phyloP scores from a whole-genome alignment of 352 stramenopile species.

The Pythium dissotocum region DNA sequence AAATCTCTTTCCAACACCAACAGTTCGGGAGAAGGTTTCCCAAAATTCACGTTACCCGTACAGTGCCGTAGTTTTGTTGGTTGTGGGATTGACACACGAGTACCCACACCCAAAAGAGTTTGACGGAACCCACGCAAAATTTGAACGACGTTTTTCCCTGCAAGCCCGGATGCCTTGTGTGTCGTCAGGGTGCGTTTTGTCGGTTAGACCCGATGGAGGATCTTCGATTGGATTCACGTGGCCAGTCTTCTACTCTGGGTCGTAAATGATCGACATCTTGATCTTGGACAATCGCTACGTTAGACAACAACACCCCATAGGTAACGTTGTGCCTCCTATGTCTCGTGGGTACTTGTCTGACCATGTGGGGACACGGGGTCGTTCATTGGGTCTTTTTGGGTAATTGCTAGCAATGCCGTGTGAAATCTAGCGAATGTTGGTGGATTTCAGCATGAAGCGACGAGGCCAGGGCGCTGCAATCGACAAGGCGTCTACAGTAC shows the following conservation, averaged over 20 bases:
- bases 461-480: not conserved
- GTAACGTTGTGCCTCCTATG: slow-evolving; percentile 3
- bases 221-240: too few relatives aligned
- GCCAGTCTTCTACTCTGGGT: too few relatives aligned
- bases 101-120: too few relatives aligned
- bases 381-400: not conserved
- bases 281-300: not conserved
- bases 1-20: not conserved
- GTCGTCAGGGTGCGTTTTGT: not conserved
- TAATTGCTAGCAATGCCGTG: not conserved
- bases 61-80: too few relatives aligned
- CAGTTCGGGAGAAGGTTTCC: not conserved
- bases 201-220: too few relatives aligned
- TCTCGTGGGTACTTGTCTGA: not conserved
- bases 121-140: too few relatives aligned
- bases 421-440: not conserved
- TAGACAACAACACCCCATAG: not conserved
- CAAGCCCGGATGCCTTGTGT: not conserved
- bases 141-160: too few relatives aligned
- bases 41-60: not conserved
- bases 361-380: not conserved
- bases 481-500: not conserved
- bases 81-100: too few relatives aligned
- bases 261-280: too few relatives aligned
- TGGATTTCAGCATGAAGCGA: not conserved